These are phyloP conservation scores for Aaosphaeria arxii DNA, from an alignment of 2,329 filamentous ascomycete species.

Conservation along the genomic window DNA sequence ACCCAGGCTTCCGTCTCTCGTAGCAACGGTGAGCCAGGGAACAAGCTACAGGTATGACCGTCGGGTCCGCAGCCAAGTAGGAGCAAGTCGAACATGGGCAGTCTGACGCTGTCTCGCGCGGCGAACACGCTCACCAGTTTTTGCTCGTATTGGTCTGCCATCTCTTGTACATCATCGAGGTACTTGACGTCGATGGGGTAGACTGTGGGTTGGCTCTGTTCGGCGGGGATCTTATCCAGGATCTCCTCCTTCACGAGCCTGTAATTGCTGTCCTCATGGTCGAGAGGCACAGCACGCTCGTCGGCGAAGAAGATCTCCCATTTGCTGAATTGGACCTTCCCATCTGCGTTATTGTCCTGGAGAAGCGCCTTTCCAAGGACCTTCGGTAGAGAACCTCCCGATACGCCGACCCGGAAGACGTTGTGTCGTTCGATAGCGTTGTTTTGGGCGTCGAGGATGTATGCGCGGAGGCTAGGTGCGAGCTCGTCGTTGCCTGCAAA, in stretches of 20 bases:
- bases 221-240: constrained; percentile 78
- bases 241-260: constrained; percentile 81
- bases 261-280: constrained; percentile 94
- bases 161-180: constrained; percentile 79
- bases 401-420: constrained; percentile 87
- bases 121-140: constrained; percentile 82
- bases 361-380: constrained; percentile 84
- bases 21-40: constrained; percentile 84
- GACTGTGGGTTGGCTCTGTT: constrained; percentile 65
- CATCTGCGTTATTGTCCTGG: constrained; percentile 51
- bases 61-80: constrained; percentile 93
- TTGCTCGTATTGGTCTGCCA: constrained; percentile 93
- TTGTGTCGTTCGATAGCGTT: constrained; percentile 76
- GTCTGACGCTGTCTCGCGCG: constrained; percentile 85
- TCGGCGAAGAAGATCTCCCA: constrained; percentile 99
- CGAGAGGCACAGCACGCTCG: constrained; percentile 88
- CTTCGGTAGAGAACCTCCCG: constrained; percentile 88
- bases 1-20: constrained; percentile 91
- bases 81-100: constrained; percentile 92
- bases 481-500: constrained; percentile 70
- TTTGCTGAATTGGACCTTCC: constrained; percentile 72
- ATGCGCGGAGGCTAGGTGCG: constrained; percentile 73
- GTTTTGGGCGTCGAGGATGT: constrained; percentile 79
- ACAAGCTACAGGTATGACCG: constrained; percentile 95
- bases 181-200: constrained; percentile 71